Evolutionary conservation across 768 basidiomycete species (phyloP).

Genomic region (Trametes villosa): DNA sequence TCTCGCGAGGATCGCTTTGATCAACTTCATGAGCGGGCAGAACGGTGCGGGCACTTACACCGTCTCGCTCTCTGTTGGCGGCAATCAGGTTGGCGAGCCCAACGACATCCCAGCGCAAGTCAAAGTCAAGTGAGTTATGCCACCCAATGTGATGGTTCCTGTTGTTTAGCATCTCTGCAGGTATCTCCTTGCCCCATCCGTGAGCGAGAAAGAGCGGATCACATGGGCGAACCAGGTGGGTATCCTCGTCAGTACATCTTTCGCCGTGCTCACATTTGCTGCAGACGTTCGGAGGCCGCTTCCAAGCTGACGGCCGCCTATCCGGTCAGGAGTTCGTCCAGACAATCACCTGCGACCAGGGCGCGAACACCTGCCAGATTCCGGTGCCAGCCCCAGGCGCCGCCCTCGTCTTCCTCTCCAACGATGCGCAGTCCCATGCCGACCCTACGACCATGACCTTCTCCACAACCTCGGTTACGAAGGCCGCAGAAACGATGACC

Average conservation of each 20-base stretch:
- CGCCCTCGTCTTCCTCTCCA: constrained; percentile 73
- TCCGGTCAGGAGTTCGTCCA: constrained; percentile 57
- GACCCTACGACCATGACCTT: constrained; percentile 50
- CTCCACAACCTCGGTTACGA: constrained; percentile 61
- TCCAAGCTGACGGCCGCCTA: constrained; percentile 70
- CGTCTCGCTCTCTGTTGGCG: constrained; percentile 53
- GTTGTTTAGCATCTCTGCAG: constrained; percentile 32
- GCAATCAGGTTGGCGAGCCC: constrained; percentile 44
- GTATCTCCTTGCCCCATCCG: constrained; percentile 59
- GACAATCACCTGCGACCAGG: constrained; percentile 62
- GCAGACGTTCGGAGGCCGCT: constrained; percentile 64
- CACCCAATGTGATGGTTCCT: background rate
- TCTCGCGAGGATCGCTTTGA: constrained; percentile 63
- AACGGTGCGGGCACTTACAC: constrained; percentile 58
- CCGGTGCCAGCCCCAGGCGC: constrained; percentile 72
- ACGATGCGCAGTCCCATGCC: constrained; percentile 42
- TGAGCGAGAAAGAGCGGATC: constrained; percentile 65
- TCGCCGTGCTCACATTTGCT: background rate
- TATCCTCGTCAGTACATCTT: background rate
- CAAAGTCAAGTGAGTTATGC: constrained; percentile 51
- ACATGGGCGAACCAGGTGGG: constrained; percentile 79
- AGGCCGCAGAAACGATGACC: constrained; percentile 55
- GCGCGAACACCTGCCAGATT: constrained; percentile 57
- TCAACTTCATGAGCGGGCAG: constrained; percentile 73
- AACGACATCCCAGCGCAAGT: constrained; percentile 49